Conservation (phyloP, 495 filamentous ascomycete genomes). For the Aspergillus hancockii region DNA sequence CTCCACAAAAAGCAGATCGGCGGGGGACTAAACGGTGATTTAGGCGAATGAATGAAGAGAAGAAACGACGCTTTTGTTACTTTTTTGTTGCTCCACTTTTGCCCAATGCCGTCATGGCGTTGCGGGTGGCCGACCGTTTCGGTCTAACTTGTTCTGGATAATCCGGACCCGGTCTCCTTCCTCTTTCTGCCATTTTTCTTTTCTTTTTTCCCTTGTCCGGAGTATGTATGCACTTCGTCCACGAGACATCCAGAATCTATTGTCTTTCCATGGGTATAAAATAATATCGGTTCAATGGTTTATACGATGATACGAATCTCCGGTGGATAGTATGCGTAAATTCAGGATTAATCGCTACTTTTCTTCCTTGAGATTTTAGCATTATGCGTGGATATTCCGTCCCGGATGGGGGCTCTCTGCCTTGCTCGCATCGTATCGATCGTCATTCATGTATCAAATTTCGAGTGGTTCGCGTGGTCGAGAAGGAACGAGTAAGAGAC, state of each 20-base stretch:
- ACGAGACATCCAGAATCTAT: background rate
- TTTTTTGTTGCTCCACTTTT: slow-evolving; percentile 11
- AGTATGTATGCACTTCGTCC: background rate
- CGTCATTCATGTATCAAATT: background rate
- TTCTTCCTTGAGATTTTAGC: background rate
- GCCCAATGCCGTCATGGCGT: slow-evolving; percentile 17
- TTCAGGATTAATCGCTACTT: background rate
- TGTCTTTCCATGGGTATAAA: background rate
- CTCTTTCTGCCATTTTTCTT: slow-evolving; percentile 4
- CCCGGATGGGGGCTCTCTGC: background rate
- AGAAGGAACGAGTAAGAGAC: slow-evolving; percentile 5
- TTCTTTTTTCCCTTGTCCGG: background rate
- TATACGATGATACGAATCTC: too few species aligned
- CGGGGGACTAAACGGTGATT: background rate
- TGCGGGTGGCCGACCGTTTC: slow-evolving; percentile 6
- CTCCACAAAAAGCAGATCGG: slow-evolving; percentile 1
- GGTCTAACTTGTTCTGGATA: slow-evolving; percentile 24
- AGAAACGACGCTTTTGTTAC: background rate
- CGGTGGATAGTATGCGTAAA: background rate
- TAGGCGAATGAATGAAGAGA: background rate
- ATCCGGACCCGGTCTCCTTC: slow-evolving; percentile 8
- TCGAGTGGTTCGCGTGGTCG: slow-evolving; percentile 21
- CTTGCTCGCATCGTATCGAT: slow-evolving; percentile 1
- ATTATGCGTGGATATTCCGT: background rate
- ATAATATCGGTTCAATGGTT: background rate